Evolutionary conservation across 2,329 filamentous ascomycete species (phyloP).

Genomic region (Lecanicillium sp.): DNA sequence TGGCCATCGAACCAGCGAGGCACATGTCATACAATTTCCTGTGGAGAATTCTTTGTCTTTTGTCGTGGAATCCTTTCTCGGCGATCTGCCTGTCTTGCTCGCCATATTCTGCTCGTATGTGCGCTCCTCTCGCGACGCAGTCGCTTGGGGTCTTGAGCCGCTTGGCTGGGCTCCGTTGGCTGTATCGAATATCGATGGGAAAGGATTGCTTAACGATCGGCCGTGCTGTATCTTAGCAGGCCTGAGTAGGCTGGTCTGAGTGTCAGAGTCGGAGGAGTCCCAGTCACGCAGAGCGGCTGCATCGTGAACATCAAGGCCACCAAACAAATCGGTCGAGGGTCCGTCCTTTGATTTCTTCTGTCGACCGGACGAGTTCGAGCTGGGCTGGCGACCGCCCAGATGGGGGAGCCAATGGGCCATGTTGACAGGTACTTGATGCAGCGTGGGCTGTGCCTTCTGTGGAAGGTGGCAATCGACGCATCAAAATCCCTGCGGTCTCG

Average conservation of each 20-base stretch:
- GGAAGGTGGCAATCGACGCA: too few relatives aligned
- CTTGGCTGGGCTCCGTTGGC: conserved; percentile 22
- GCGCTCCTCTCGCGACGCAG: conserved; percentile 27
- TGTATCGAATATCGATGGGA: conserved; percentile 59
- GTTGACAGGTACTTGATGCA: neutral
- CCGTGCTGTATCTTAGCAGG: conserved; percentile 21
- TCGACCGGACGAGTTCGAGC: conserved; percentile 2
- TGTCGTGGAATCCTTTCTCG: conserved; percentile 11
- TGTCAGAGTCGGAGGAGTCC: conserved; percentile 37
- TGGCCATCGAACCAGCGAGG: conserved; percentile 73
- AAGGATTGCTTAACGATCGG: conserved; percentile 71
- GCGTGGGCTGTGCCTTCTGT: too few relatives aligned
- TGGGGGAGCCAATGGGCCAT: conserved; percentile 5
- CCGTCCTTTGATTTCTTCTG: neutral
- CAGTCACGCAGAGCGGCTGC: conserved; percentile 21
- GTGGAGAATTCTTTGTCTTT: conserved; percentile 53
- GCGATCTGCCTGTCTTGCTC: conserved; percentile 18
- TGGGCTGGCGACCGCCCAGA: conserved; percentile 1
- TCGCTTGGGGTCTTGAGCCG: conserved; percentile 12
- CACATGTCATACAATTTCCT: conserved; percentile 81
- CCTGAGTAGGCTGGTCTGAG: conserved; percentile 1
- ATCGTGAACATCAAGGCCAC: conserved; percentile 3
- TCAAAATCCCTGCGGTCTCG: too few relatives aligned
- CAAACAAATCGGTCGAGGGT: neutral
- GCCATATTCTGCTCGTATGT: conserved; percentile 29